Evolutionary conservation across 192 early-diverging fungal genomes (phyloP), one percentile per base, ranked within the genome.

Genomic region (Thamnidium elegans): DNA sequence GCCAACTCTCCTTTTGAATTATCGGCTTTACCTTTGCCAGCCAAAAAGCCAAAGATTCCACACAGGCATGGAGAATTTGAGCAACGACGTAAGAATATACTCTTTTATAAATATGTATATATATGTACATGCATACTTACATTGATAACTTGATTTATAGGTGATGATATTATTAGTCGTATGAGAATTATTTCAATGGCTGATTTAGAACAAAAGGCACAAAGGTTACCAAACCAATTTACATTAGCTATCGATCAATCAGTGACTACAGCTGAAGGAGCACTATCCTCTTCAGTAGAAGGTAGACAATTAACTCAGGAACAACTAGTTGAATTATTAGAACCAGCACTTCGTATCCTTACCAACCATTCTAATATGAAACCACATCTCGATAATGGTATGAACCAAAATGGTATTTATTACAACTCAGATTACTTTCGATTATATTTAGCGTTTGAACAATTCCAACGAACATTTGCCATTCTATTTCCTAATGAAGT

Each of bases 341-440:
- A 64, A 26, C 74, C 69, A 8, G 50, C 69, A 46, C 42, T 71
- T 3, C 36, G 46, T 4, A 64, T 71, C 7, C 56, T 76, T 3
- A 68, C 66, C 0, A 17, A 31, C 3, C 70, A 71, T 39, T 63
- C 66, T 20, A 76, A 71, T 46, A 63, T 71, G 69, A 76, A 76
- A 50, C 74, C 74, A 2, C 74, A 76, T 62, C 36, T 71, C 31
- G 74, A 71, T 36, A 76, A 76, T 30, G 74, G 74, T 17, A 76
- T 76, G 74, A 76, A 76, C 61, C 74, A 76, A 58, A 76, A 76
- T 17, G 74, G 74, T 26, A 76, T 76, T 19, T 72, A 76, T 47
- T 76, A 76, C 58, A 76, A 76, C 36, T 55, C 56, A 14, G 74
- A 76, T 50, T 76, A 76, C 20, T 76, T 60, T 55, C 43, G 74